A percentile compares a stretch with the other conserved stretches of the same genome.
Evolutionary conservation across 305 asterid species (phyloP).

Genomic region (Euphrasia arctica): DNA sequence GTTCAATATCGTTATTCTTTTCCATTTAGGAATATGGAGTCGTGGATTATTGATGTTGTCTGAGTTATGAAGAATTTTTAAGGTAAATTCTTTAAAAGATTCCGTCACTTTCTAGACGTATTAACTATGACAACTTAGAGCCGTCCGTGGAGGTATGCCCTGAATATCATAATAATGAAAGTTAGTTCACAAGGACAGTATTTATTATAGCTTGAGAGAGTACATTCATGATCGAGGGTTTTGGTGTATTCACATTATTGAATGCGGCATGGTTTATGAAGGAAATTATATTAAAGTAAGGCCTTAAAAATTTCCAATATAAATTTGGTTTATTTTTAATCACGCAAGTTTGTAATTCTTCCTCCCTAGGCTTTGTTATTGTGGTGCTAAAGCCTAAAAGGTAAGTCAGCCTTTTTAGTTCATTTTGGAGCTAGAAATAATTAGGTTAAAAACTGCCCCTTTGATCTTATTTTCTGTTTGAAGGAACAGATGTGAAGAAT

Average conservation of each 20-base stretch:
- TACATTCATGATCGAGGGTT: background rate
- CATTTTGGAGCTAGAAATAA: background rate
- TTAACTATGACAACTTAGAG: background rate
- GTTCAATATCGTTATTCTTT: slow-evolving; percentile 1
- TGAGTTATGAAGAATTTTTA: background rate
- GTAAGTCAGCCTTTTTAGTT: background rate
- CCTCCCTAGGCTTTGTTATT: background rate
- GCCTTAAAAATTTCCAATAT: background rate
- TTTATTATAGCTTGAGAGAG: slow-evolving; percentile 17
- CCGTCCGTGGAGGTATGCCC: slow-evolving; percentile 1
- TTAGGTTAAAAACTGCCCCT: background rate
- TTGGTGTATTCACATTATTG: background rate
- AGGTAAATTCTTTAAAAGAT: background rate
- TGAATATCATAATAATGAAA: background rate
- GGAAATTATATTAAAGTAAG: background rate
- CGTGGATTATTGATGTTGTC: background rate
- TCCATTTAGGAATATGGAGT: slow-evolving; percentile 6
- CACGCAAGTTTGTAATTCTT: background rate
- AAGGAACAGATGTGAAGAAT: background rate
- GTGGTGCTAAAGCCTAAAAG: too few species aligned
- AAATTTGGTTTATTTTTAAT: background rate
- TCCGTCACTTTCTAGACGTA: slow-evolving; percentile 2
- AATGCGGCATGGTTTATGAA: background rate
- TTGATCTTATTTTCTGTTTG: background rate
- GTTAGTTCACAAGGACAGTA: background rate